These are phyloP conservation scores for Didymella pinodella DNA, from an alignment of 2,329 filamentous ascomycete genomes.

Conservation along the genomic window DNA sequence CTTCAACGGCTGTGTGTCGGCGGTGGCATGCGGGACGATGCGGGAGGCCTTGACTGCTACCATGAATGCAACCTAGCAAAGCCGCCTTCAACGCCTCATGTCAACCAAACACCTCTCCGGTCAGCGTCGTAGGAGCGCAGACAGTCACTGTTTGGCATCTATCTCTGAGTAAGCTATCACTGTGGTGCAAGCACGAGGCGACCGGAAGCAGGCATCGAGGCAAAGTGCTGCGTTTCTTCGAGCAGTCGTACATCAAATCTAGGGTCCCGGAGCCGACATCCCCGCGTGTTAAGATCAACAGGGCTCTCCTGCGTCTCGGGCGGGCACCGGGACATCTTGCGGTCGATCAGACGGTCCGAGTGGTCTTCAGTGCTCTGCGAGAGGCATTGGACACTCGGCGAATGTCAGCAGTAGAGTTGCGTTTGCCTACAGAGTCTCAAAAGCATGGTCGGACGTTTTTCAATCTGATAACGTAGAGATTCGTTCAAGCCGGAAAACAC, in stretches of 20 bases:
- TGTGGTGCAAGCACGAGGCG: neutral
- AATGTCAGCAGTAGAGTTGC: neutral
- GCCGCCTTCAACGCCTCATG: neutral
- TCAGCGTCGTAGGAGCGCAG: neutral
- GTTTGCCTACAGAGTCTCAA: too few relatives aligned
- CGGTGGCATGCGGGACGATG: slow-evolving; percentile 13
- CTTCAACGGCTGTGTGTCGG: slow-evolving; percentile 10
- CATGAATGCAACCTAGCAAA: slow-evolving; percentile 12
- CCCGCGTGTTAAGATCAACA: neutral
- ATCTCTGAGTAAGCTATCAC: slow-evolving; percentile 12
- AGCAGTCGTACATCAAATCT: slow-evolving; percentile 9
- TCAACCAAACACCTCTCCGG: neutral
- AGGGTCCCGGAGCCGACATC: slow-evolving; percentile 1
- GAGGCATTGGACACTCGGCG: neutral
- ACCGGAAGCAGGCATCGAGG: neutral
- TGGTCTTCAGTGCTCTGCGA: neutral
- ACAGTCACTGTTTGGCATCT: neutral
- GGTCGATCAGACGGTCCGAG: neutral
- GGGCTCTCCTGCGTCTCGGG: neutral
- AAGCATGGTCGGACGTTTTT: neutral
- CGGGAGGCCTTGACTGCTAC: slow-evolving; percentile 6
- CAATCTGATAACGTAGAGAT: neutral
- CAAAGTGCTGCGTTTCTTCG: slow-evolving; percentile 1
- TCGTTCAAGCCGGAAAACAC: too few relatives aligned
- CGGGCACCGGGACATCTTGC: neutral